Conservation (phyloP, 2,329 filamentous ascomycete genomes). For the Colletotrichum neosansevieriae region DNA sequence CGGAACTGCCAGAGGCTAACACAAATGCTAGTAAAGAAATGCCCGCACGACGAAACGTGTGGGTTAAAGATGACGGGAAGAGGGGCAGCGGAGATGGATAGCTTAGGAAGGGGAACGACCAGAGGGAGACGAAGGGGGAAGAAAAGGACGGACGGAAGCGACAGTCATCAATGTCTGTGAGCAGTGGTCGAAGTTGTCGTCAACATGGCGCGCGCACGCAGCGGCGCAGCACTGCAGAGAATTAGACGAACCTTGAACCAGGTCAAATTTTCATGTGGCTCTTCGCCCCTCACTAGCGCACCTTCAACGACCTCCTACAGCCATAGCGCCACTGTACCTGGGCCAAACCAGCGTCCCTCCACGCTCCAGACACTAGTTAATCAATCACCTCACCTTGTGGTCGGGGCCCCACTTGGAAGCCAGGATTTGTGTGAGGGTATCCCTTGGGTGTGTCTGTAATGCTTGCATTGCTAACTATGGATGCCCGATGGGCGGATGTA, state of each 20-base stretch:
- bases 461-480: too few relatives aligned
- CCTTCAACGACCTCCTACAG: slow-evolving; percentile 6
- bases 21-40: slow-evolving; percentile 16
- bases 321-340: slow-evolving; percentile 1
- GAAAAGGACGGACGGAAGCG: slow-evolving; percentile 9
- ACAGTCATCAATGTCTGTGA: slow-evolving; percentile 11
- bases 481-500: too few relatives aligned
- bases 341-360: background rate
- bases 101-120: background rate
- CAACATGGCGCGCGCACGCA: slow-evolving; percentile 34
- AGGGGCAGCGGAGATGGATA: slow-evolving; percentile 2
- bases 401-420: slow-evolving; percentile 29
- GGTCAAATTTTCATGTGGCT: slow-evolving; percentile 41
- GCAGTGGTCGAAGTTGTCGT: slow-evolving; percentile 34
- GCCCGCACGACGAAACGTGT: slow-evolving; percentile 11
- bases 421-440: too few relatives aligned
- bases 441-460: too few relatives aligned
- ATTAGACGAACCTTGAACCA: slow-evolving; percentile 40
- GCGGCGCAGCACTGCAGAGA: slow-evolving; percentile 23
- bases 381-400: slow-evolving; percentile 8
- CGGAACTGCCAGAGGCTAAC: slow-evolving; percentile 18
- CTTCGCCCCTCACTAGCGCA: slow-evolving; percentile 38
- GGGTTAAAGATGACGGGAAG: background rate
- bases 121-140: background rate
- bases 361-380: too few relatives aligned